phyloP scores from a whole-genome alignment of 371 early-diverging fungal genomes.

The Mucor lusitanicus region DNA sequence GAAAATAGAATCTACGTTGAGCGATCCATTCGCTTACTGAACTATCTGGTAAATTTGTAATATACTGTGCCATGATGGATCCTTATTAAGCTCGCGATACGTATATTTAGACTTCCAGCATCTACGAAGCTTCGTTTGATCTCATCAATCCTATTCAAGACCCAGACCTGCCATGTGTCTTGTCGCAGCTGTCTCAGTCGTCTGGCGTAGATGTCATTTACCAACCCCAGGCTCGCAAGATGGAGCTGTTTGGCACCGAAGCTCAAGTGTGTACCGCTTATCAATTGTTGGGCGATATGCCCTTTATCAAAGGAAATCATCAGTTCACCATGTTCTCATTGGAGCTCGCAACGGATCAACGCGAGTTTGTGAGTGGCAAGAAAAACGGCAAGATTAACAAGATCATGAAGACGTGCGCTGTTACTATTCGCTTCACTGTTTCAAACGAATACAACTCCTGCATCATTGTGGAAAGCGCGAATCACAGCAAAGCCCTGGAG shows the following conservation, averaged over 20 bases:
- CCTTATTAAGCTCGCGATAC: neutral
- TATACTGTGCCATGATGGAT: neutral
- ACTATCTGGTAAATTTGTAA: slow-evolving; percentile 63
- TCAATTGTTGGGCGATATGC: slow-evolving; percentile 46
- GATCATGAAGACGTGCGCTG: slow-evolving; percentile 74
- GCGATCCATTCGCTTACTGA: slow-evolving; percentile 69
- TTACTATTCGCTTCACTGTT: slow-evolving; percentile 53
- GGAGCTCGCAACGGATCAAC: slow-evolving; percentile 78
- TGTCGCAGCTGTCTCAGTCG: slow-evolving; percentile 51
- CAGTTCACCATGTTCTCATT: slow-evolving; percentile 44
- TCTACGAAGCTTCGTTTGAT: slow-evolving; percentile 61
- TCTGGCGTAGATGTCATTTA: slow-evolving; percentile 61
- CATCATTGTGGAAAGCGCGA: slow-evolving; percentile 66
- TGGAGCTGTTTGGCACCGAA: slow-evolving; percentile 70
- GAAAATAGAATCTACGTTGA: slow-evolving; percentile 75
- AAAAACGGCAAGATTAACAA: slow-evolving; percentile 94
- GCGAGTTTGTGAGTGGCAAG: slow-evolving; percentile 94
- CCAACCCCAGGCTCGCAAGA: slow-evolving; percentile 40
- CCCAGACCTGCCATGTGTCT: slow-evolving; percentile 38
- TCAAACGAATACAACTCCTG: slow-evolving; percentile 75
- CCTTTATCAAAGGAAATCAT: slow-evolving; percentile 33
- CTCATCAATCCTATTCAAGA: slow-evolving; percentile 40
- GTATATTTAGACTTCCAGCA: slow-evolving; percentile 46
- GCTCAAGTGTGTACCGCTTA: slow-evolving; percentile 60
- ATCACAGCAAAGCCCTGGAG: slow-evolving; percentile 59